These are phyloP conservation scores for Didymosphaeria variabile DNA, from an alignment of 2,329 filamentous ascomycete species.

Conservation along the genomic window DNA sequence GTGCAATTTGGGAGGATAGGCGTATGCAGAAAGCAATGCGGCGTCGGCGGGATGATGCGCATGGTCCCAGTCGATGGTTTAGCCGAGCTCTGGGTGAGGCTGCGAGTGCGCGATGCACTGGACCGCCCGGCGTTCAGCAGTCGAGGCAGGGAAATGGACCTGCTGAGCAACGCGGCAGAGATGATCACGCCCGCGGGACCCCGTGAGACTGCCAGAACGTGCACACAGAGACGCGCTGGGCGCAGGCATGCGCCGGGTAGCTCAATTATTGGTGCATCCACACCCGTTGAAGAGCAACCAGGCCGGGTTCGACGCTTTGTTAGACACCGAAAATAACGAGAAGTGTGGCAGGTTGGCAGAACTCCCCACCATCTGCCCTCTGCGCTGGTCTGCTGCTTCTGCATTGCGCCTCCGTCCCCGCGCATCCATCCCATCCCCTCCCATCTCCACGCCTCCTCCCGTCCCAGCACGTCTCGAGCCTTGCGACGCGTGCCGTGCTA, in stretches of 20 bases:
- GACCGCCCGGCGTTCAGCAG: conserved; percentile 14
- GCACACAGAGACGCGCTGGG: conserved; percentile 8
- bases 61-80: conserved; percentile 23
- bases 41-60: conserved; percentile 1
- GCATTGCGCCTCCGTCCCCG: conserved; percentile 12
- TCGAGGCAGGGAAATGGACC: conserved; percentile 15
- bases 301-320: conserved; percentile 29
- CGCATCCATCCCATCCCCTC: conserved; percentile 1
- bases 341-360: neutral
- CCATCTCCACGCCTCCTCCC: conserved; percentile 1
- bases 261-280: conserved; percentile 20
- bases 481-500: conserved; percentile 15
- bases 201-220: neutral
- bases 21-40: neutral
- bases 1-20: neutral
- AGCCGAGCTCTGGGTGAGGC: conserved; percentile 18
- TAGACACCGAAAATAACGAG: conserved; percentile 16
- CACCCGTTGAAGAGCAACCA: conserved; percentile 21
- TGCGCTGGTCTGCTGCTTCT: conserved; percentile 8
- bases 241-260: neutral
- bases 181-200: neutral
- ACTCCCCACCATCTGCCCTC: conserved; percentile 14
- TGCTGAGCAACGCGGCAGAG: conserved; percentile 10
- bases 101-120: conserved; percentile 17
- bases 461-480: neutral